Base-by-base conservation (phyloP, 768 basidiomycete genomes). In the Boletellus ananas region DNA sequence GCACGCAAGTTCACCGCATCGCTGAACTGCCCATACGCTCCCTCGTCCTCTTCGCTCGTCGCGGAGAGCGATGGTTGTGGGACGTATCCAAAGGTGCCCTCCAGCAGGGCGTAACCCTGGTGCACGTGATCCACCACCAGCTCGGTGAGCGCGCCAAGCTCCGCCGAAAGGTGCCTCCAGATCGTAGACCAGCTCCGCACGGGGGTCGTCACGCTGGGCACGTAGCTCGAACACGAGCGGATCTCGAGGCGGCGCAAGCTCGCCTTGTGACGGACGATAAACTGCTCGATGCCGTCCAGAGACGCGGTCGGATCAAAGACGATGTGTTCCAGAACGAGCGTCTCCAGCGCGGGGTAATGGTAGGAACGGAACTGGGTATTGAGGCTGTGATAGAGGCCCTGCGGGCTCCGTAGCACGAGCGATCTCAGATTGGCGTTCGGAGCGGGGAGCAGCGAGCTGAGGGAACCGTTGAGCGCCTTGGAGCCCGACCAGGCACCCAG, bases 401-500 rank as follows among this genome's bases (percentile, higher is more conserved):
- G 57, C 17, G 66, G 67, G 20, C 66, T 69, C 6, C 55, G 56
- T 3, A 67, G 18, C 40, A 54, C 54, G 2, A 67, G 66, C 0
- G 63, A 59, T 25, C 52, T 61, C 25, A 67, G 17, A 17, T 48
- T 55, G 37, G 20, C 0, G 1, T 58, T 65, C 2, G 66, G 45
- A 3, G 46, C 11, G 11, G 66, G 66, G 14, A 67, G 56, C 0
- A 69, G 35, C 31, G 66, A 52, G 41, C 52, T 55, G 37, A 69
- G 49, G 0, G 67, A 52, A 2, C 61, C 56, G 4, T 67, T 67
- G 18, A 58, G 41, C 2, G 57, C 47, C 43, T 69, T 67, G 2
- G 66, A 69, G 4, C 66, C 66, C 1, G 67, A 67, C 67, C 65
- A 67, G 27, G 25, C 43, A 17, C 56, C 47, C 16, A 69, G 52